Evolutionary conservation across 805 yeast genomes (phyloP).

Genomic region (Lipomyces orientalis): DNA sequence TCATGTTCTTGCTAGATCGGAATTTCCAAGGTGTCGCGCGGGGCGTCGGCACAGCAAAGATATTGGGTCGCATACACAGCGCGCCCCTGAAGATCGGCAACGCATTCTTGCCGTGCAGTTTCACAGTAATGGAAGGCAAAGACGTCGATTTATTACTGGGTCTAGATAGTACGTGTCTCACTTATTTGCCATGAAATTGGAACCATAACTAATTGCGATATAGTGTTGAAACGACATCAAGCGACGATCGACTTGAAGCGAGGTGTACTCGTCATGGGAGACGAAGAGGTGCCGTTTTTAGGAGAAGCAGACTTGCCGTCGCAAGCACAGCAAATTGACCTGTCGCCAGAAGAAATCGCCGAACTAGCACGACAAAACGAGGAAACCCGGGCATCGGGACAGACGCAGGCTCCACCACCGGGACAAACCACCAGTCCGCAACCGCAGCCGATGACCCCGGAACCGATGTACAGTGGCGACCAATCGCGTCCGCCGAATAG

Average conservation of each 20-base stretch:
- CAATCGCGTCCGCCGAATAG: slow-evolving; percentile 5
- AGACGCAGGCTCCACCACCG: background rate
- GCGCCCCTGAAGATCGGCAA: slow-evolving; percentile 82
- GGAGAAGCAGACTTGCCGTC: slow-evolving; percentile 72
- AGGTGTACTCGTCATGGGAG: slow-evolving; percentile 72
- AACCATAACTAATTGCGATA: background rate
- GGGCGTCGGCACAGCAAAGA: slow-evolving; percentile 86
- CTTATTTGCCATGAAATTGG: background rate
- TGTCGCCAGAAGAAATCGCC: slow-evolving; percentile 16
- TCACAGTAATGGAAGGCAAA: slow-evolving; percentile 67
- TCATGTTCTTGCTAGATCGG: slow-evolving; percentile 75
- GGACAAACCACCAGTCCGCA: background rate
- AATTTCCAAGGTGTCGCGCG: slow-evolving; percentile 81
- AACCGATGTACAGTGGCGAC: slow-evolving; percentile 7
- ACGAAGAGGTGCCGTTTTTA: slow-evolving; percentile 72
- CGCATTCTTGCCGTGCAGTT: slow-evolving; percentile 66
- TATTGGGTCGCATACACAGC: slow-evolving; percentile 84
- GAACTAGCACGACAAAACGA: slow-evolving; percentile 5
- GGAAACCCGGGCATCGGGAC: background rate
- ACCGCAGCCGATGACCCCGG: slow-evolving; percentile 17
- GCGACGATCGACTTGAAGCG: slow-evolving; percentile 76
- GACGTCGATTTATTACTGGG: slow-evolving; percentile 76
- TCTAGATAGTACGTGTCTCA: slow-evolving; percentile 55
- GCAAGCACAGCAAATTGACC: slow-evolving; percentile 39
- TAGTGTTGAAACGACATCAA: slow-evolving; percentile 81